phyloP scores from a whole-genome alignment of 768 basidiomycete genomes.

The Russula foetens region DNA sequence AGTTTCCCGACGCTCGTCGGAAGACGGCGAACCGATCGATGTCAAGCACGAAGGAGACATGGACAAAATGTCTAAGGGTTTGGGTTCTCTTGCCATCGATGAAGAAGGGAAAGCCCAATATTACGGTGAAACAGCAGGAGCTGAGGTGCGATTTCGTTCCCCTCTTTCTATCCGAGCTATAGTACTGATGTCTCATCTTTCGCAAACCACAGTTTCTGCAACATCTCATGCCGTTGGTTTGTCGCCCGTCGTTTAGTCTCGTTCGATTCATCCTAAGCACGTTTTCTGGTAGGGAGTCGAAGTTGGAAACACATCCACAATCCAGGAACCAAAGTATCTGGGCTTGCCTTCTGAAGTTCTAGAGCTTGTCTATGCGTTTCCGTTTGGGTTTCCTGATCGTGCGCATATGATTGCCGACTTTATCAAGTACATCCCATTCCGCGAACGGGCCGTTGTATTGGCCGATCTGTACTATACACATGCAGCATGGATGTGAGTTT shows the following conservation, averaged over 20 bases:
- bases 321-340: slow-evolving; percentile 23
- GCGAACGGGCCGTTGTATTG: slow-evolving; percentile 33
- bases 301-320: background rate
- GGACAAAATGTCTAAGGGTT: slow-evolving; percentile 29
- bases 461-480: slow-evolving; percentile 36
- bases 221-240: slow-evolving; percentile 15
- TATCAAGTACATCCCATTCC: slow-evolving; percentile 33
- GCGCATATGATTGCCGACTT: slow-evolving; percentile 33
- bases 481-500: slow-evolving; percentile 41
- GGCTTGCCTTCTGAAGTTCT: slow-evolving; percentile 37
- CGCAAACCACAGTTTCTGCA: slow-evolving; percentile 21
- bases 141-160: slow-evolving; percentile 34
- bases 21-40: background rate
- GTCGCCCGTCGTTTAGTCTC: background rate
- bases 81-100: slow-evolving; percentile 44
- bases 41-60: slow-evolving; percentile 21
- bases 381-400: slow-evolving; percentile 38
- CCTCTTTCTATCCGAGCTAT: background rate
- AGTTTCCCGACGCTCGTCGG: background rate
- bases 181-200: background rate
- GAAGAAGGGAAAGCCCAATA: slow-evolving; percentile 41
- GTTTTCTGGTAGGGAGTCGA: slow-evolving; percentile 4
- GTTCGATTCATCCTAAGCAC: background rate
- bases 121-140: slow-evolving; percentile 41
- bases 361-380: slow-evolving; percentile 40